Conservation (phyloP, 192 early-diverging fungal genomes). For the Phlyctochytrium arcticum region DNA sequence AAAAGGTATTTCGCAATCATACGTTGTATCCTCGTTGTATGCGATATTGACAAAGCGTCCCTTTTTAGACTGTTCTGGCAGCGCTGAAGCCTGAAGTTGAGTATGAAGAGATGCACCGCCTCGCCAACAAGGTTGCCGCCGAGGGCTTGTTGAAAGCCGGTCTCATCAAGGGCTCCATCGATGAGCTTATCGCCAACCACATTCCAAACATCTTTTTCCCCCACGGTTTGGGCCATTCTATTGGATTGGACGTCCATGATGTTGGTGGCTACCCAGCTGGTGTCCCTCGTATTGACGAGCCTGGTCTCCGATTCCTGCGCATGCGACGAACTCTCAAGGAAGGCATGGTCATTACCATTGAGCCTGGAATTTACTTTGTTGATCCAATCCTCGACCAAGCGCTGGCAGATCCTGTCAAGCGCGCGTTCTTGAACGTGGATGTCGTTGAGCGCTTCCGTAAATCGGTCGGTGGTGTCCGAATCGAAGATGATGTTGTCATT, state of each 20-base stretch:
- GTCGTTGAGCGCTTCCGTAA: constrained; percentile 60
- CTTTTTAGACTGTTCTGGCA: constrained; percentile 53
- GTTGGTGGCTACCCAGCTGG: constrained; percentile 71
- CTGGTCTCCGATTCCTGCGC: constrained; percentile 72
- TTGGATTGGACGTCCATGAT: constrained; percentile 89
- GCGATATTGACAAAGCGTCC: background rate
- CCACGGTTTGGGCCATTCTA: constrained; percentile 83
- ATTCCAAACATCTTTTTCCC: constrained; percentile 83
- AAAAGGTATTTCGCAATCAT: constrained; percentile 43
- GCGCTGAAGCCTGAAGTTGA: constrained; percentile 66
- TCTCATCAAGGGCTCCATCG: constrained; percentile 63
- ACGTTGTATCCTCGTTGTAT: background rate
- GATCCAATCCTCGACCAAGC: constrained; percentile 70
- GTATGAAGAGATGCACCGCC: constrained; percentile 80
- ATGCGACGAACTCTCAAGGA: constrained; percentile 66
- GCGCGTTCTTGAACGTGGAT: constrained; percentile 63
- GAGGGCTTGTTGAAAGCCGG: constrained; percentile 69
- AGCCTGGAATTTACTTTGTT: constrained; percentile 93
- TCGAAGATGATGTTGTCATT: constrained; percentile 87
- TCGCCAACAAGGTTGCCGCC: constrained; percentile 60
- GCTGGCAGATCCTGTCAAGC: constrained; percentile 49
- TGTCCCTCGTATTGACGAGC: constrained; percentile 60
- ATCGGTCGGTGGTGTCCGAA: constrained; percentile 86
- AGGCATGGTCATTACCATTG: constrained; percentile 88
- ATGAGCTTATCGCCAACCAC: constrained; percentile 59